Conservation (phyloP, 2,329 filamentous ascomycete genomes). For the Beauveria sp. region DNA sequence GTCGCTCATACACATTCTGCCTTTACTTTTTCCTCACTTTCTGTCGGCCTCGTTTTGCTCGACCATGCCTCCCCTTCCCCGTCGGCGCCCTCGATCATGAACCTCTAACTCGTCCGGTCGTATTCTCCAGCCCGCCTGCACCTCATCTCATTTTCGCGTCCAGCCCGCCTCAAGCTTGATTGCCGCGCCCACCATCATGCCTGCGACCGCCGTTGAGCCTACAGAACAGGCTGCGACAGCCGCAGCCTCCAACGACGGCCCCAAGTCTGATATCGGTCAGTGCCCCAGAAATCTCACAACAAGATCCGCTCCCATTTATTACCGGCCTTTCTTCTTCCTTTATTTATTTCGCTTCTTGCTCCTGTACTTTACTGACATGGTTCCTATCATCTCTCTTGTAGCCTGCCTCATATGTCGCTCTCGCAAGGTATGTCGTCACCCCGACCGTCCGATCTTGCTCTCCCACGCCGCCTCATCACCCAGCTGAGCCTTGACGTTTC, state of each 20-base stretch:
- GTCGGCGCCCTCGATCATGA: not conserved
- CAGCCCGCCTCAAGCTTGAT: not conserved
- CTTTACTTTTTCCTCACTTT: not conserved
- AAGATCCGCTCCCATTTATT: constrained; percentile 3
- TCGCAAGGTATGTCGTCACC: constrained; percentile 12
- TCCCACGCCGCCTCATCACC: not conserved
- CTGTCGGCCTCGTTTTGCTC: not conserved
- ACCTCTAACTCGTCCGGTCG: not conserved
- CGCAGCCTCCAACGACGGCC: constrained; percentile 10
- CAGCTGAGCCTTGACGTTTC: not conserved
- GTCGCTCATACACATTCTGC: not conserved
- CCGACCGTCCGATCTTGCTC: not conserved
- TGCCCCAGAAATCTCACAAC: constrained; percentile 5
- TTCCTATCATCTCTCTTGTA: not conserved
- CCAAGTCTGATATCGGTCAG: constrained; percentile 14
- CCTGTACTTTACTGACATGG: constrained; percentile 8
- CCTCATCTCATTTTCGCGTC: not conserved
- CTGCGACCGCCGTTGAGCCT: constrained; percentile 12
- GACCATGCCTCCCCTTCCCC: constrained; percentile 1
- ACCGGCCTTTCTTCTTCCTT: not conserved
- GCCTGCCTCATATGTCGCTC: constrained; percentile 15
- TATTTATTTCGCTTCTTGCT: not conserved
- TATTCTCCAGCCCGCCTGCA: not conserved
- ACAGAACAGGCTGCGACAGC: constrained; percentile 8
- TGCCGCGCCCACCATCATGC: constrained; percentile 10